A percentile compares a stretch with the other conserved stretches of the same genome.
phyloP scores from a whole-genome alignment of 495 filamentous ascomycete species.

The Lepraria neglecta region DNA sequence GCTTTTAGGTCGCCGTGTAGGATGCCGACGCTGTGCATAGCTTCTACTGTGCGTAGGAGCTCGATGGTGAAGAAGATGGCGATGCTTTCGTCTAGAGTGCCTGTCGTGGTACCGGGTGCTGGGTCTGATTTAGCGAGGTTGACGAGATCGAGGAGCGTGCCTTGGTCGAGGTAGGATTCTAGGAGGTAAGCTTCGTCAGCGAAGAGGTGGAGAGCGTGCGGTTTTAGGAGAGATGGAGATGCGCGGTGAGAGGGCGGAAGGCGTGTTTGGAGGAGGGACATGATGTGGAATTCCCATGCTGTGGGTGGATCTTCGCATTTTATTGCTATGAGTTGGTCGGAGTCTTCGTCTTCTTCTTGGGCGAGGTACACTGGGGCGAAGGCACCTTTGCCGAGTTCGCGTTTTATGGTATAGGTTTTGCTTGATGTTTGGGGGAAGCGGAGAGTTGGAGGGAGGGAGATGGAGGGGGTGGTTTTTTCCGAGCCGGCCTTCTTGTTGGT shows the following conservation, averaged over 20 bases:
- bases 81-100: slow-evolving; percentile 75
- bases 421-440: slow-evolving; percentile 53
- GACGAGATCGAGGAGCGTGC: slow-evolving; percentile 86
- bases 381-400: slow-evolving; percentile 87
- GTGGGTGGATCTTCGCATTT: slow-evolving; percentile 89
- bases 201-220: slow-evolving; percentile 84
- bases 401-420: slow-evolving; percentile 65
- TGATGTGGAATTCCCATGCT: slow-evolving; percentile 96
- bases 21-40: slow-evolving; percentile 69
- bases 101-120: slow-evolving; percentile 33
- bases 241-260: slow-evolving; percentile 61
- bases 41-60: slow-evolving; percentile 83
- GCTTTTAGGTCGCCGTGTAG: slow-evolving; percentile 92
- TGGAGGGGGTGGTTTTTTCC: slow-evolving; percentile 52
- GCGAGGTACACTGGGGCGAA: slow-evolving; percentile 92
- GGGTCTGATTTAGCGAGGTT: slow-evolving; percentile 71
- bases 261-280: slow-evolving; percentile 69
- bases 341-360: slow-evolving; percentile 52
- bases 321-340: slow-evolving; percentile 67
- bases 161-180: slow-evolving; percentile 81
- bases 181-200: slow-evolving; percentile 78
- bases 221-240: slow-evolving; percentile 66
- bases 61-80: slow-evolving; percentile 95
- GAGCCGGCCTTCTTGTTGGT: slow-evolving; percentile 55
- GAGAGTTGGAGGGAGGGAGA: slow-evolving; percentile 56